Base-by-base conservation (phyloP, 352 stramenopile species). In the Pythium biforme region DNA sequence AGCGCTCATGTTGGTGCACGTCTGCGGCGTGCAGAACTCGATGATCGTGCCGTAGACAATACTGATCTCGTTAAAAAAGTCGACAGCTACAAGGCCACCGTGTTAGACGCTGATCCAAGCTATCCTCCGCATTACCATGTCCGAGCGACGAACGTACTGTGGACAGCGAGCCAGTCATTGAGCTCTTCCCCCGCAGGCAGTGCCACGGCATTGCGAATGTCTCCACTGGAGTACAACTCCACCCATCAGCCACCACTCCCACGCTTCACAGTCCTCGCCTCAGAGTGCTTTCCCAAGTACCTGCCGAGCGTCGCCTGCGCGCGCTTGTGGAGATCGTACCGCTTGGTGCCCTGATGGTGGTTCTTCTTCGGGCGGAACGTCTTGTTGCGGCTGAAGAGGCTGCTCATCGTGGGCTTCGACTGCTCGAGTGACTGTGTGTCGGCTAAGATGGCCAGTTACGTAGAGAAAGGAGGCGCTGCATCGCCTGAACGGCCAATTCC, bases 31-130 rank as follows among this genome's bases (percentile, higher is more conserved):
- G 57, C 83, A 92, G 62, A 92, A 90, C 72, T 95, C 85, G 34
- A 88, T 74, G 39, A 97, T 83, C 27, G 93, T 96, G 34, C 89
- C 92, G 62, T 97, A 98, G 47, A 98, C 76, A 40, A 98, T 88
- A 50, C 82, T 96, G 57, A 98, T 88, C 73, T 97, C 90, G 62
- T 98, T 97, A 75, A 96, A 98, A 63, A 97, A 97, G 68, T 98
- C 93, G 23, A 98, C 89, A 23, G 89, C 89, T 97, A 26, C n/a
- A n/a, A n/a, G n/a, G n/a, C n/a, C n/a, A n/a, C n/a, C n/a, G n/a
- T 20, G 22, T 20, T 3, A 48, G 33, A 19, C 27, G 27, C 10
- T 40, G 10, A 40, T 37, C 31, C 5, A 10, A 34, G 5, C 10
- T 10, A 34, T 34, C 31, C 5, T 5, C 10, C 31, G 31, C 5